Percentiles rank a stretch among this genome's conserved stretches.
phyloP scores from a whole-genome alignment of 345 rosid species.

The Rhizophora mangle region DNA sequence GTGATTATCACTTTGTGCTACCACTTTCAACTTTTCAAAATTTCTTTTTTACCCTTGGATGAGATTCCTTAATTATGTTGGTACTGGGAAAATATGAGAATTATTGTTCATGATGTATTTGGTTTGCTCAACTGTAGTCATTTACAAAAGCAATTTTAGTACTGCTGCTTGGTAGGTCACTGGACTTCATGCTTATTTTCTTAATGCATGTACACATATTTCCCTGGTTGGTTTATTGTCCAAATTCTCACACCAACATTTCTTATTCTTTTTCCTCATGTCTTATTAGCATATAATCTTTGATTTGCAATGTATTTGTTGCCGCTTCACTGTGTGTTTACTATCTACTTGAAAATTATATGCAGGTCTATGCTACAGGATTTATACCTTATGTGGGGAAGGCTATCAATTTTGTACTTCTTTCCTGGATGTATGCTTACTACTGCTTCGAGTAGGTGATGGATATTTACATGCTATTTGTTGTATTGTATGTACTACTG shows the following conservation, averaged over 20 bases:
- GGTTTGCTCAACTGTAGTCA: neutral
- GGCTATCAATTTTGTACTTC: conserved; percentile 71
- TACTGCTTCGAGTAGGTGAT: conserved; percentile 88
- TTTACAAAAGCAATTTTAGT: neutral
- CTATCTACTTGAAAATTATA: conserved; percentile 18
- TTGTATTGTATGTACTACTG: conserved; percentile 4
- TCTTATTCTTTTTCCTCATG: neutral
- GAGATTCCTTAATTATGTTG: neutral
- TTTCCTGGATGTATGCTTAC: conserved; percentile 99
- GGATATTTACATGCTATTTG: conserved; percentile 18
- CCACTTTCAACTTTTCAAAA: neutral
- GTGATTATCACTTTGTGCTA: conserved; percentile 4
- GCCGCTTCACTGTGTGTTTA: neutral
- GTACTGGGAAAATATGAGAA: neutral
- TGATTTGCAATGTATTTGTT: neutral
- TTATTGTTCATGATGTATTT: neutral
- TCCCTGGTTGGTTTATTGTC: neutral
- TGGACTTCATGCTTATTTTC: too few species aligned
- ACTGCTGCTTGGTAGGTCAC: neutral
- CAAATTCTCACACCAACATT: neutral
- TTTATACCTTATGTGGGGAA: conserved; percentile 77
- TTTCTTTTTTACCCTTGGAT: neutral
- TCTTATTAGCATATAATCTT: neutral
- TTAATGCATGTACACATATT: too few species aligned
- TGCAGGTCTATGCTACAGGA: conserved; percentile 74